These are phyloP conservation scores for Ophiostoma novo-ulmi DNA, from an alignment of 2,329 filamentous ascomycete species.

Conservation along the genomic window DNA sequence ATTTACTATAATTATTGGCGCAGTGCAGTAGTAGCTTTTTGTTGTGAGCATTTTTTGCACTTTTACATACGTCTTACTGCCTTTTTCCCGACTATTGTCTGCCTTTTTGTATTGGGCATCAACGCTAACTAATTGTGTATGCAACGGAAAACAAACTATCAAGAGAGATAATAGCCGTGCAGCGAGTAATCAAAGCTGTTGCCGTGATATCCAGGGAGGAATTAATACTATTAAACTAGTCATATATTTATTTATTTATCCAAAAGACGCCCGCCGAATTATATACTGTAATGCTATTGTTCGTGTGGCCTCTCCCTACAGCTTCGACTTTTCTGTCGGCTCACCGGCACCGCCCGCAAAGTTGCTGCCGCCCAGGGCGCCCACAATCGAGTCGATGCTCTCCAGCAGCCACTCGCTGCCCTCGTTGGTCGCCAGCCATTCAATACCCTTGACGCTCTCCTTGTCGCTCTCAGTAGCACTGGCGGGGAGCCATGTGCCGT, in stretches of 20 bases:
- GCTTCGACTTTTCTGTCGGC: constrained; percentile 19
- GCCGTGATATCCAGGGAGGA: no score
- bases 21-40: neutral
- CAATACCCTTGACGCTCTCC: constrained; percentile 45
- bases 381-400: constrained; percentile 56
- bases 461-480: constrained; percentile 32
- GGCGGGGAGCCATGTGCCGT: constrained; percentile 52
- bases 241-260: neutral
- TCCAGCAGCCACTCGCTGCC: constrained; percentile 60
- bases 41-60: neutral
- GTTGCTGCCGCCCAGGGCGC: constrained; percentile 34
- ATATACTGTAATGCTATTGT: neutral
- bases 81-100: no score
- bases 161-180: no score
- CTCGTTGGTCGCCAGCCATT: constrained; percentile 61
- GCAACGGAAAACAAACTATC: no score
- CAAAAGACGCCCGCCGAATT: neutral
- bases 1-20: neutral
- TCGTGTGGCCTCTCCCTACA: constrained; percentile 15
- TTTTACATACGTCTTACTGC: no score
- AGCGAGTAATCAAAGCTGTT: no score
- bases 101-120: no score
- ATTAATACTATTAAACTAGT: no score
- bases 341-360: constrained; percentile 16
- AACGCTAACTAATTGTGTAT: no score